Evolutionary conservation across 371 early-diverging fungal species (phyloP), one percentile per base, ranked within the genome.

Genomic region (Mortierella sp.): DNA sequence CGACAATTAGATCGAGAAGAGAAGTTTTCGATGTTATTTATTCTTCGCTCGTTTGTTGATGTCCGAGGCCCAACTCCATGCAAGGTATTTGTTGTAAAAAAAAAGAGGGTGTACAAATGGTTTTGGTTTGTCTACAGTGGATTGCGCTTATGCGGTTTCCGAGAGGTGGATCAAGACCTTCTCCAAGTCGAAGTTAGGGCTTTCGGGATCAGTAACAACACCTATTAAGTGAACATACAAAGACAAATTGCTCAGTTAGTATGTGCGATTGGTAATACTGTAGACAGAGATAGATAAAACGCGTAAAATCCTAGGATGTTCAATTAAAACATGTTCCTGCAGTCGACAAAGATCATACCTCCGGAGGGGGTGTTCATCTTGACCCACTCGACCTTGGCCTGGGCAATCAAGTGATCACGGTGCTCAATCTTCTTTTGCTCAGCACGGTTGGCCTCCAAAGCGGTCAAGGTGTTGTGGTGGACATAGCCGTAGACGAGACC

Each of bases 401-500:
- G 85, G 79, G 92, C 90, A 79, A 94, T 93, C 83, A 94, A 88
- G 24, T 88, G 84, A 66, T 92, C 91, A 88, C 93, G 91, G 79
- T 91, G 90, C 48, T 88, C 90, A 77, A 91, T 91, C 79, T 91
- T 92, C 71, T 86, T 75, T 72, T 92, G 81, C 72, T 88, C 86
- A 81, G 89, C 88, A 76, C 88, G 90, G 77, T 84, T 85, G 65
- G 88, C 81, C 52, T 91, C 93, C 74, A 90, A 86, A 76, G 89
- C 89, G 67, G 90, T 88, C 86, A 94, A 88, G 58, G 90, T 87
- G 58, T 89, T 88, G 68, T 92, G 91, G 87, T 93, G 94, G 63
- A 89, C 86, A 80, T 87, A 91, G 52, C 94, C 94, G 79, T 94
- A 94, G 78, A 90, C 91, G 61, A 93, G 88, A 79, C 94, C 94